Base-by-base conservation (phyloP, 1,284 basidiomycete species). In the Ganoderma meredithae region DNA sequence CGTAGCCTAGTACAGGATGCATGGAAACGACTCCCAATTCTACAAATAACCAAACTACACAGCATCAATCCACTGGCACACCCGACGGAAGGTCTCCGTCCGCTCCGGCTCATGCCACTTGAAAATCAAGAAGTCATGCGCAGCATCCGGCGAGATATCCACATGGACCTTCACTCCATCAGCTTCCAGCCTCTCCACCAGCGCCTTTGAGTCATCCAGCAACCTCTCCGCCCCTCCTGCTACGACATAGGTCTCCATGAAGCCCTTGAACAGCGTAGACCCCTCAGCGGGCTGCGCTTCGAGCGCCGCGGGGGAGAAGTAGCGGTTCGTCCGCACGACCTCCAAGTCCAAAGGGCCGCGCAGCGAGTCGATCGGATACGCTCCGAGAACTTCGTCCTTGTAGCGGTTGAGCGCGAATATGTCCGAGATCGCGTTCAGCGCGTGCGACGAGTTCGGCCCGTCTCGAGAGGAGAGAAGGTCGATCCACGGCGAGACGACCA, bases 401-500 rank as follows among this genome's bases (percentile, higher is more conserved):
- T 39, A 25, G 3, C 61, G 66, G n/a, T 43, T n/a, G n/a, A 25
- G 25, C 17, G 56, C 12, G 64, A 73, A 71, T 39, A 73, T 71
- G 43, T 73, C 72, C 15, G 70, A 66, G 27, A 33, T 13, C 40
- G 22, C 43, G 52, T 71, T 73, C 41, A 49, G 44, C 22, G 49
- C 25, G 2, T 53, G 52, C 19, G 66, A 66, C 85, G 79, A 79
- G 2, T 72, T 74, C 0, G 80, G 73, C 8, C 74, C 66, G 17
- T 74, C 67, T 70, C 84, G 80, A 3, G 81, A 81, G 6, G 69
- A 71, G 31, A 81, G 77, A 1, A 89, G 71, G 74, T 92, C 90
- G 17, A 76, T 74, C 88, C 88, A 90, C 0, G 89, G 88, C 0
- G 88, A 90, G 63, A 86, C 78, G 6, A 88, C 80, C 15, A 91